Base-by-base conservation (phyloP, 2,329 filamentous ascomycete species). In the Scortechinia acanthostroma region DNA sequence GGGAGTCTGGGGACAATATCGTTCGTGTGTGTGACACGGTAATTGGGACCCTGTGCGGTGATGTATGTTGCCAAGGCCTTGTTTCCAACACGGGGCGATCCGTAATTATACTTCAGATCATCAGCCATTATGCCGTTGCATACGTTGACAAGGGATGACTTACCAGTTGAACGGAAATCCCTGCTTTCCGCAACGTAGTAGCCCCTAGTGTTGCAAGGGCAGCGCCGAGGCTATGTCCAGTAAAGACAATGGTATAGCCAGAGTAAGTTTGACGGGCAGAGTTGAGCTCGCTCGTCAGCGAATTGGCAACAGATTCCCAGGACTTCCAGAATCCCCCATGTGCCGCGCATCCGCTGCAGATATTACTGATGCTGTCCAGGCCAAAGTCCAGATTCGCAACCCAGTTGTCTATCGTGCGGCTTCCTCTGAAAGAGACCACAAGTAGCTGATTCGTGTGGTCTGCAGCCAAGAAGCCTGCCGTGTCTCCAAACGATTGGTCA, bases 391-490 rank as follows among this genome's bases (percentile, higher is more conserved):
- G 44, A 43, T 65, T 57, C 5, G 60, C 56, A 21, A 63, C 48
- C 57, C 55, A 64, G 40, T 55, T 64, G 35, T 52, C 51, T 21
- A 59, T 6, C 20, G 54, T 54, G 4, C 52, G 48, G 16, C 54
- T 60, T 44, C 62, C 62, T 3, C 62, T 60, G 53, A 65, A 64
- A 14, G 61, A 55, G 20, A 65, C 45, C 22, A 65, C 54, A 16
- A 63, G 49, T 2, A 59, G 49, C 16, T 58, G 47, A 51, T 70
- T 69, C 21, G 69, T 70, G 4, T 55, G 51, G 53, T 74, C 70
- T 20, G 57, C 58, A 5, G 67, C 69, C 2, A 73, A 55, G 56
- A 67, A 74, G 19, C 70, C 70, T 1, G 69, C 66, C 1, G 66
- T 58, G 47, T 73, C 68, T n/a, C n/a, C n/a, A n/a, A n/a, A n/a